Conservation (phyloP, 208 protist genomes). For the Acanthamoeba royreba region DNA sequence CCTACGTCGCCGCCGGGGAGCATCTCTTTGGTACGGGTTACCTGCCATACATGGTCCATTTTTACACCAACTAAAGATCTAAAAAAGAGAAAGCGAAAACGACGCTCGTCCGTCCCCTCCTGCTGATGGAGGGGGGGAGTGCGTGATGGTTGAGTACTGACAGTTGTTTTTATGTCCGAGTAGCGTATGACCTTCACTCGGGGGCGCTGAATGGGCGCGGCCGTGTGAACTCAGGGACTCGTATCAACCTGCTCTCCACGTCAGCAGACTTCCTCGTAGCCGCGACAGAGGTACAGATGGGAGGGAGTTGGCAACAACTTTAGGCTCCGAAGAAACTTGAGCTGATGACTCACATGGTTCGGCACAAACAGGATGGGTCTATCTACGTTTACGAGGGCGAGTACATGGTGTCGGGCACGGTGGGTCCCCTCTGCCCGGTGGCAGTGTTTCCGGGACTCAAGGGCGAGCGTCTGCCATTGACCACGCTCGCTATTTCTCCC, state of each 20-base stretch:
- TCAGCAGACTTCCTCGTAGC: slow-evolving; percentile 22
- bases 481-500: background rate
- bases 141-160: no score
- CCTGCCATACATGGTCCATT: background rate
- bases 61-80: background rate
- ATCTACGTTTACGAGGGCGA: slow-evolving; percentile 7
- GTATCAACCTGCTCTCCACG: background rate
- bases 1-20: background rate
- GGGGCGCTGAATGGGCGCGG: background rate
- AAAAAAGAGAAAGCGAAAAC: background rate
- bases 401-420: background rate
- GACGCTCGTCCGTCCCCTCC: no score
- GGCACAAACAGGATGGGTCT: background rate
- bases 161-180: background rate
- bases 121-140: no score
- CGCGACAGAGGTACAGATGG: background rate
- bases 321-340: background rate
- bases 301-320: background rate
- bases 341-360: background rate
- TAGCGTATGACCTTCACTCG: background rate
- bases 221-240: background rate
- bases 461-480: background rate
- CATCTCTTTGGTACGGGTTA: background rate
- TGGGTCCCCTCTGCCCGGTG: background rate
- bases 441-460: background rate